These are phyloP conservation scores for Cymbopogon citratus DNA, from an alignment of 176 grass and related monocot genomes.

Conservation along the genomic window DNA sequence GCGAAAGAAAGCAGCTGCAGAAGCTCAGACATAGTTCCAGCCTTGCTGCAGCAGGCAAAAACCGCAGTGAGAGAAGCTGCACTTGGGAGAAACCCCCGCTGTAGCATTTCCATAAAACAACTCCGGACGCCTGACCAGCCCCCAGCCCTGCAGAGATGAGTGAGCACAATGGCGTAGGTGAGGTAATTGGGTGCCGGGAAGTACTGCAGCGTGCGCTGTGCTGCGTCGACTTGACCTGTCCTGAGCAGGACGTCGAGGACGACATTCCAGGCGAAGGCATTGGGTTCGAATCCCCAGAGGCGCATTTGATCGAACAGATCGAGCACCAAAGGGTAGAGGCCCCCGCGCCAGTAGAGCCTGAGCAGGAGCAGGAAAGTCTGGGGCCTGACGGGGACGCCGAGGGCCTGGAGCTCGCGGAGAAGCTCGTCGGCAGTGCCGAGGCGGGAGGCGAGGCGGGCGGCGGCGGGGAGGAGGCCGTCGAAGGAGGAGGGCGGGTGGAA, in stretches of 20 bases:
- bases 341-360: conserved; percentile 74
- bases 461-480: conserved; percentile 62
- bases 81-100: conserved; percentile 47
- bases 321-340: conserved; percentile 43
- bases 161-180: conserved; percentile 62
- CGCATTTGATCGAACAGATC: conserved; percentile 79
- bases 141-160: conserved; percentile 54
- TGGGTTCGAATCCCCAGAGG: conserved; percentile 52
- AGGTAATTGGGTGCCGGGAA: conserved; percentile 64
- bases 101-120: conserved; percentile 50
- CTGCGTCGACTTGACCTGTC: conserved; percentile 29
- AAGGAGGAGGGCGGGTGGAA: conserved; percentile 68
- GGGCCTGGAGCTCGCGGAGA: conserved; percentile 38
- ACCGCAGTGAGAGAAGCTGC: conserved; percentile 28
- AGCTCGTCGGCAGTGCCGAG: conserved; percentile 42
- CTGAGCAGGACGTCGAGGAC: conserved; percentile 76
- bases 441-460: conserved; percentile 49
- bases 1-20: conserved; percentile 56
- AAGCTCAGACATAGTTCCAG: conserved; percentile 44
- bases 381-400: conserved; percentile 58
- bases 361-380: conserved; percentile 75
- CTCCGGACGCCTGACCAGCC: conserved; percentile 38
- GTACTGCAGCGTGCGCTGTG: conserved; percentile 22
- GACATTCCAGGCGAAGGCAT: conserved; percentile 62
- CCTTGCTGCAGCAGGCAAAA: conserved; percentile 67